Evolutionary conservation across 139 green algal species (phyloP).

Genomic region (Astrephomene gubernaculifera): DNA sequence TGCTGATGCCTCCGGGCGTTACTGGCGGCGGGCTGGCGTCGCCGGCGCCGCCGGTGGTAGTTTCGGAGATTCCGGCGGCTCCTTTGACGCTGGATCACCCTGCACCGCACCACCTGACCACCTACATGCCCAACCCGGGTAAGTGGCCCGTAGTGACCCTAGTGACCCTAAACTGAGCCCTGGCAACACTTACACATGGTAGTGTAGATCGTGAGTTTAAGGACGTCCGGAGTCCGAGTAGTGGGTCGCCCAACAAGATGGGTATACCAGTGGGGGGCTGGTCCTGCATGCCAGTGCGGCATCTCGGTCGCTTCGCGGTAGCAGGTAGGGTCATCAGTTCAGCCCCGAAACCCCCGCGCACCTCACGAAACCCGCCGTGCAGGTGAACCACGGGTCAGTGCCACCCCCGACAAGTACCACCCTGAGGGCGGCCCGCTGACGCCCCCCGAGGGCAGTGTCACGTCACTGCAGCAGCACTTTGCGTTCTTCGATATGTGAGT

Average conservation of each 20-base stretch:
- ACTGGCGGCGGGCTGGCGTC: slow-evolving; percentile 25
- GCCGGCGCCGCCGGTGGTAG: slow-evolving; percentile 1
- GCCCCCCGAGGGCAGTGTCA: slow-evolving; percentile 7
- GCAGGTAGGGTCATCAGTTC: too few relatives aligned
- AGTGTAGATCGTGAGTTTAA: too few relatives aligned
- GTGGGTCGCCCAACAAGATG: too few relatives aligned
- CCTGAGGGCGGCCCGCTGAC: slow-evolving; percentile 22
- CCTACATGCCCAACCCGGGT: slow-evolving; percentile 22
- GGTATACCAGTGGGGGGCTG: too few relatives aligned
- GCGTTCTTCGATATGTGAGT: slow-evolving; percentile 38
- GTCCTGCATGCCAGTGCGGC: too few relatives aligned
- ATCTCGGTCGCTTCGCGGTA: too few relatives aligned
- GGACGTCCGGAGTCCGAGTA: too few relatives aligned
- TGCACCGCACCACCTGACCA: not conserved
- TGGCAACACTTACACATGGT: too few relatives aligned
- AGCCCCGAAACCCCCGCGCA: too few relatives aligned
- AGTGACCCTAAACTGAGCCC: too few relatives aligned
- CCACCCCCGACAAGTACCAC: slow-evolving; percentile 28
- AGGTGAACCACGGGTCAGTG: not conserved
- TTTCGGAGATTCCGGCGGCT: slow-evolving; percentile 13
- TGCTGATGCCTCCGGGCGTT: slow-evolving; percentile 29
- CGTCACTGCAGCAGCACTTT: slow-evolving; percentile 37
- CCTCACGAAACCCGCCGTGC: not conserved
- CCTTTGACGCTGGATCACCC: slow-evolving; percentile 4
- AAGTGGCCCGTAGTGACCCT: not conserved